Evolutionary conservation across 108 stramenopile species (phyloP).

Genomic region (Skeletonema tropicum): DNA sequence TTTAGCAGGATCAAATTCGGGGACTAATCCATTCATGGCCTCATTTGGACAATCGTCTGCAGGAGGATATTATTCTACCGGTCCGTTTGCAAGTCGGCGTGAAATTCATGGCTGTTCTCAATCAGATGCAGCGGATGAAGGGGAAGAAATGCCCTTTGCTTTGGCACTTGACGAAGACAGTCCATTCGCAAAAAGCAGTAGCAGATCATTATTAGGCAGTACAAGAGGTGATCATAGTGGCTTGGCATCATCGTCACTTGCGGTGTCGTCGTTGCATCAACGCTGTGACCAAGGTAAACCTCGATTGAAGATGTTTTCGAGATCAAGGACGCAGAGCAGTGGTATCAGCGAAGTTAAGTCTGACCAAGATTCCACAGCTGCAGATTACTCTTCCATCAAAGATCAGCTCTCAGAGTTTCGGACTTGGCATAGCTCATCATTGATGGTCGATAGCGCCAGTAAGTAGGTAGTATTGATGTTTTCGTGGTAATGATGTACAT

Average conservation of each 20-base stretch:
- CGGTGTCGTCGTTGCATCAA: constrained; percentile 45
- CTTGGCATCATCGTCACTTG: constrained; percentile 36
- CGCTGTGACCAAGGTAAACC: constrained; percentile 44
- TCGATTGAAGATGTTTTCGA: constrained; percentile 49
- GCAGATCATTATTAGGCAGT: constrained; percentile 40
- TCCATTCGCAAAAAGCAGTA: constrained; percentile 10
- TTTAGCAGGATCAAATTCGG: constrained; percentile 17
- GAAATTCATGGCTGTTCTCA: constrained; percentile 5
- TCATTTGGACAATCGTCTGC: constrained; percentile 13
- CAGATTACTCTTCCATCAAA: constrained; percentile 32
- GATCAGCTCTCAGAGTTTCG: constrained; percentile 46
- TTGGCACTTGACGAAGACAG: constrained; percentile 45
- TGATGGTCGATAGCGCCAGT: constrained; percentile 32
- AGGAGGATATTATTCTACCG: constrained; percentile 24
- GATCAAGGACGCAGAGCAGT: background rate
- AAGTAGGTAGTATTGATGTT: background rate
- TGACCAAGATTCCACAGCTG: background rate
- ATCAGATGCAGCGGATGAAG: constrained; percentile 8
- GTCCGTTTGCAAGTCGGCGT: constrained; percentile 8
- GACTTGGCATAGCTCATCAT: constrained; percentile 23
- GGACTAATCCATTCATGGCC: constrained; percentile 13
- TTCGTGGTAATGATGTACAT: background rate
- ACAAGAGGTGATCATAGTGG: constrained; percentile 11
- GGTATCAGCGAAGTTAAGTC: background rate
- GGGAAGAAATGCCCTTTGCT: constrained; percentile 47